Evolutionary conservation across 2,329 filamentous ascomycete genomes (phyloP).

Genomic region (Magnaporthiopsis rhizophila): DNA sequence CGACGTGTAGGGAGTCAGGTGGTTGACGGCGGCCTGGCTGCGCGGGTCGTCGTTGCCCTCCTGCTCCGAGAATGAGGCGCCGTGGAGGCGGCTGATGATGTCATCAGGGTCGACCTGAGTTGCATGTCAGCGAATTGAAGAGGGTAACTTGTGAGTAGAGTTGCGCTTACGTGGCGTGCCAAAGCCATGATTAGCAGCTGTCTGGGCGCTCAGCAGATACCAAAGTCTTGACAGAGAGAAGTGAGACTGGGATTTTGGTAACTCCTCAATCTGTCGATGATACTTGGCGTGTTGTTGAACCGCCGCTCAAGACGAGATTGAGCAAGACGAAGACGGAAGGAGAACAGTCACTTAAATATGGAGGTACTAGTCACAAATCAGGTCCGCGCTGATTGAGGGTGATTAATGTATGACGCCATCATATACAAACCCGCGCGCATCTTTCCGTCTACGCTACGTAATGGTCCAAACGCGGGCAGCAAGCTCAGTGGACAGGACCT

Average conservation of each 20-base stretch:
- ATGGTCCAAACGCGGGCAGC: background rate
- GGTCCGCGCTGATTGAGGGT: background rate
- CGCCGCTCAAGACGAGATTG: background rate
- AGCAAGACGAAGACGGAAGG: background rate
- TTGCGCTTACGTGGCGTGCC: slow-evolving; percentile 34
- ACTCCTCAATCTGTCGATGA: background rate
- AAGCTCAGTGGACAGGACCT: background rate
- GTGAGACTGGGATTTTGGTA: background rate
- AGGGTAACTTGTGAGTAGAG: too few relatives aligned
- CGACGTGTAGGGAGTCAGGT: slow-evolving; percentile 49
- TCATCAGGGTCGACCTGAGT: slow-evolving; percentile 45
- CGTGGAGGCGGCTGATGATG: slow-evolving; percentile 43
- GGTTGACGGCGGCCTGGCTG: slow-evolving; percentile 33
- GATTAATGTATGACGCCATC: background rate
- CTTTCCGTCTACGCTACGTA: too few relatives aligned
- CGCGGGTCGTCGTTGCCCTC: slow-evolving; percentile 27
- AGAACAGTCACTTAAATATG: background rate
- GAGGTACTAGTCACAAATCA: background rate
- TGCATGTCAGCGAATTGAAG: too few relatives aligned
- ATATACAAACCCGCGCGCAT: background rate
- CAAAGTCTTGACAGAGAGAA: background rate
- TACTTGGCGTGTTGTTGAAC: background rate
- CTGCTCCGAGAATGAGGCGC: slow-evolving; percentile 17
- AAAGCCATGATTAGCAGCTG: slow-evolving; percentile 32
- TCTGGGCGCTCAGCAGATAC: background rate